Evolutionary conservation across 805 yeast genomes (phyloP).

Genomic region (Zygosaccharomyces rouxii): DNA sequence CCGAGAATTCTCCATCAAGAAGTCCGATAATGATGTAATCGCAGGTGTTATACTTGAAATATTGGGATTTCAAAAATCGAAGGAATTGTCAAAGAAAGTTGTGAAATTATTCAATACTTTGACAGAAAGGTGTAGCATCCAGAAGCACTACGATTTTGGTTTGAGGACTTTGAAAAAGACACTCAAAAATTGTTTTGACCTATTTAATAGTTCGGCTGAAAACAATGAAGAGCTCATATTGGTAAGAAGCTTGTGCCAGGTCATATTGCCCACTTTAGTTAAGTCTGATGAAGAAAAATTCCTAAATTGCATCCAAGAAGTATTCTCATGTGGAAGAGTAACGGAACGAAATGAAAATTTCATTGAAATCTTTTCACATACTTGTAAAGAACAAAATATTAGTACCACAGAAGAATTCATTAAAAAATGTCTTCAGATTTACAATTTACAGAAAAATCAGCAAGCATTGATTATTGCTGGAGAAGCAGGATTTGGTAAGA

Average conservation of each 20-base stretch:
- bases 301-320: conserved; percentile 13
- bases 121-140: conserved; percentile 41
- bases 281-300: conserved; percentile 48
- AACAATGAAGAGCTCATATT: conserved; percentile 33
- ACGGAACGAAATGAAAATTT: conserved; percentile 24
- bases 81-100: conserved; percentile 41
- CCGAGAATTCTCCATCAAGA: conserved; percentile 65
- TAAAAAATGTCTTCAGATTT: conserved; percentile 55
- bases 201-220: conserved; percentile 32
- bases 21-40: conserved; percentile 66
- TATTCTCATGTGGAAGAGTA: conserved; percentile 14
- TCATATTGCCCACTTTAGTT: conserved; percentile 64
- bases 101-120: conserved; percentile 53
- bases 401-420: conserved; percentile 42
- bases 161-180: conserved; percentile 72
- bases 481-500: conserved; percentile 68
- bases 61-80: conserved; percentile 59
- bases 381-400: conserved; percentile 36
- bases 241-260: conserved; percentile 51
- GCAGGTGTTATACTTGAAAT: conserved; percentile 68
- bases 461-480: conserved; percentile 86
- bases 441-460: conserved; percentile 55
- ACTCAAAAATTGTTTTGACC: conserved; percentile 52
- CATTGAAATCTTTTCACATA: conserved; percentile 16
- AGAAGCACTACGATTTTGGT: conserved; percentile 87